Base-by-base conservation (phyloP, 768 basidiomycete genomes). In the Rickenella mellea region DNA sequence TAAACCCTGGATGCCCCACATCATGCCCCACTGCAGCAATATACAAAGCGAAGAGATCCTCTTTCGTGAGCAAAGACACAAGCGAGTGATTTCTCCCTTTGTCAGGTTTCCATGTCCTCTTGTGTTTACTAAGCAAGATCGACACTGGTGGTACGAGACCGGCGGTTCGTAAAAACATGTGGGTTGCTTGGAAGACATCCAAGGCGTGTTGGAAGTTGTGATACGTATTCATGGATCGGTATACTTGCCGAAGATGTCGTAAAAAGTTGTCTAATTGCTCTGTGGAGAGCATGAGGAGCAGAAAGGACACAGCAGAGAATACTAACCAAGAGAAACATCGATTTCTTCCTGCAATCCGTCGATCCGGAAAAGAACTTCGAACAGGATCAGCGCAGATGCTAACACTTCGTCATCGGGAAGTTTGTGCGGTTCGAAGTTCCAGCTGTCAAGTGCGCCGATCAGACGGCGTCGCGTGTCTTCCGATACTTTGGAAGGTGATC, bases 141-240 rank as follows among this genome's bases (percentile, higher is more conserved):
- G 72, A 71, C 7, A 87, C 68, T 1, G 85, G 76, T 2, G 96
- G 96, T 0, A 91, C 86, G 56, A 85, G 73, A 24, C 80, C 83
- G 12, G 86, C 83, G 22, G 77, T 70, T 35, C 72, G 73, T 20
- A 99, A 69, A 64, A 92, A 97, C 17, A 76, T 78, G 54, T 96
- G 90, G 4, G 80, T 77, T 0, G 93, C 92, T 56, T 99, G 96
- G 17, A 98, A 73, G 12, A 98, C 96, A 60, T 99, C 96, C 31
- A 96, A 68, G 1, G 93, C 96, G 62, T 99, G 96, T 47, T 89
- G 80, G 57, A 94, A 98, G 56, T 98, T 99, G 70, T 99, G 96
- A 60, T 99, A 99, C 21, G 85, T 83, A 63, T 97, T 97, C 44
- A 82, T 79, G 40, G 76, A 72, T 47, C 92, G 84, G 60, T 99